Percentiles rank a stretch among this genome's conserved stretches.
Evolutionary conservation across 176 grass and related monocot genomes (phyloP).

Genomic region (Oryza officinalis): DNA sequence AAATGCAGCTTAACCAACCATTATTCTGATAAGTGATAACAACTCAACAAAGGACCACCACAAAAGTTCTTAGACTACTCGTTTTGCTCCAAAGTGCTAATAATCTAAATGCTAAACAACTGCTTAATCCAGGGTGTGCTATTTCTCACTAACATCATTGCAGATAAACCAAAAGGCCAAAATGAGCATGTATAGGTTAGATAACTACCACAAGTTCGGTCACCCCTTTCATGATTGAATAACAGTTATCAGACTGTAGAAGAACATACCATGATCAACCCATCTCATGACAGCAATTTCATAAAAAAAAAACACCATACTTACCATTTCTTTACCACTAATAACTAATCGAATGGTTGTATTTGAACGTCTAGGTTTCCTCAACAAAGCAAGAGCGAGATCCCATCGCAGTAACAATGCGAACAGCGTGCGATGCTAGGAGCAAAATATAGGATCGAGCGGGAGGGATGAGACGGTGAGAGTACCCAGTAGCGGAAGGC

Average conservation of each 20-base stretch:
- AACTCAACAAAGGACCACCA: not conserved
- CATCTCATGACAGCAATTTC: not conserved
- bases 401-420: conserved; percentile 5
- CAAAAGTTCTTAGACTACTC: not conserved
- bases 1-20: not conserved
- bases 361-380: conserved; percentile 6
- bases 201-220: not conserved
- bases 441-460: conserved; percentile 2
- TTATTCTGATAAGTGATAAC: conserved; percentile 15
- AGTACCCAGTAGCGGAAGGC: conserved; percentile 94
- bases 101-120: not conserved
- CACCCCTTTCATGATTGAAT: not conserved
- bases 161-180: conserved; percentile 18
- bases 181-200: conserved; percentile 5
- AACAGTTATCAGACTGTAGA: not conserved
- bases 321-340: not conserved
- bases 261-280: not conserved
- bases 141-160: conserved; percentile 7
- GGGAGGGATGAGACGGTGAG: not conserved
- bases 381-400: conserved; percentile 19
- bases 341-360: conserved; percentile 1
- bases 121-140: not conserved
- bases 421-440: not conserved
- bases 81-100: not conserved
- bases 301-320: not conserved